Evolutionary conservation across 164 flowering plant genomes (phyloP).

Genomic region (Umbellularia californica): DNA sequence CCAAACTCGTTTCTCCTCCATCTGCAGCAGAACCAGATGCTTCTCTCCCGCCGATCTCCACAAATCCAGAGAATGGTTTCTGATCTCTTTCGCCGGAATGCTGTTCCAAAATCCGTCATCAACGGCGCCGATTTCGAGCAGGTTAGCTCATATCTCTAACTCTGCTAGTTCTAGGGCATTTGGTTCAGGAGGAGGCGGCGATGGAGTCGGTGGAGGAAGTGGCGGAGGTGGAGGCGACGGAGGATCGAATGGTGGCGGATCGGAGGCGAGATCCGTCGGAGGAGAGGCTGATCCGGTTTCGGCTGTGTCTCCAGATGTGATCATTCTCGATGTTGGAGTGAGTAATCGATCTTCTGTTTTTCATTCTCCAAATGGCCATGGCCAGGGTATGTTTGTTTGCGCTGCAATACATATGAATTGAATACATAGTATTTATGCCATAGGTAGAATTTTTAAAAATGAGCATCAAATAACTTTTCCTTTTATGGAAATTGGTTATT

Average conservation of each 20-base stretch:
- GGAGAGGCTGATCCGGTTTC: constrained; percentile 41
- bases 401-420: no score
- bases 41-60: constrained; percentile 6
- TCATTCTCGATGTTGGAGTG: constrained; percentile 85
- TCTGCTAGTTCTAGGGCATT: constrained; percentile 8
- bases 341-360: constrained; percentile 11
- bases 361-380: no score
- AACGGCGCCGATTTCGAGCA: constrained; percentile 10
- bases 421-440: no score
- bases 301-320: constrained; percentile 54
- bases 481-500: no score
- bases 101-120: constrained; percentile 15
- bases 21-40: constrained; percentile 19
- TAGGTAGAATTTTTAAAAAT: no score
- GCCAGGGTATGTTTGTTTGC: no score
- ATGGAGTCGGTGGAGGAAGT: constrained; percentile 28
- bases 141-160: constrained; percentile 30
- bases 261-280: constrained; percentile 28
- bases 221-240: constrained; percentile 46
- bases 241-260: constrained; percentile 38
- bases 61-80: constrained; percentile 5
- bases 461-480: no score
- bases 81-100: constrained; percentile 8
- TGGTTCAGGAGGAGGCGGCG: constrained; percentile 45
- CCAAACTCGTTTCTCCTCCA: background rate